Base-by-base conservation (phyloP, 805 yeast species). In the Hemisphaericaspora nanyangensis region DNA sequence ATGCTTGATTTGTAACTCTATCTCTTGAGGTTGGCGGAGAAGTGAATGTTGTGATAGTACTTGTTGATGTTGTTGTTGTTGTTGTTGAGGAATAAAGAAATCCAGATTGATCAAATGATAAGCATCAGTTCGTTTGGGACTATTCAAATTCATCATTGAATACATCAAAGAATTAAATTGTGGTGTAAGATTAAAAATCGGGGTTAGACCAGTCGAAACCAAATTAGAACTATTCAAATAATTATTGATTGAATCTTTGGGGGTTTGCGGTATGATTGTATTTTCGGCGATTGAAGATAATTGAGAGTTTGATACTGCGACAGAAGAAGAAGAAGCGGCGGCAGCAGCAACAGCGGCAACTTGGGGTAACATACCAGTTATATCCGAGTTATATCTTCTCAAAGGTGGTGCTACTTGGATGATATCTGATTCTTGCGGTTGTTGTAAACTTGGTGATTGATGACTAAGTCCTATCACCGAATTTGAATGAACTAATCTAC, bases 161-260 rank as follows among this genome's bases (percentile, higher is more conserved):
- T 63, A 57, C 68, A 66, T 65, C 57, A 65, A 53, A 11, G 67
- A 51, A 48, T 63, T 65, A 54, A 65, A 61, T 43, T 62, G 70
- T 6, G 72, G 70, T 12, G 70, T 66, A 39, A 64, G 55, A 47
- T 61, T 64, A 48, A 55, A 61, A 25, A 43, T 39, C 5, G 68
- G 68, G 1, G 68, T 61, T 27, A 60, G 50, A 4, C 67, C 67
- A 12, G 60, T 56, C 13, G 52, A 40, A 3, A 51, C 20, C 12
- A 33, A 15, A 16, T 24, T 33, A 20, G 29, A 11, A 7, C 19
- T 10, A 7, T 11, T 13, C 17, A 15, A 17, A 15, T 15, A 29
- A 40, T 50, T 50, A 13, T 46, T 43, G 34, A 50, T 55, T 39
- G 55, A 54, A 12, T 61, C 68, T 39, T 56, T 59, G 8, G 71